Percentiles rank a stretch among this genome's conserved stretches.
Evolutionary conservation across 345 rosid species (phyloP).

Genomic region (Lepidium aucheri): DNA sequence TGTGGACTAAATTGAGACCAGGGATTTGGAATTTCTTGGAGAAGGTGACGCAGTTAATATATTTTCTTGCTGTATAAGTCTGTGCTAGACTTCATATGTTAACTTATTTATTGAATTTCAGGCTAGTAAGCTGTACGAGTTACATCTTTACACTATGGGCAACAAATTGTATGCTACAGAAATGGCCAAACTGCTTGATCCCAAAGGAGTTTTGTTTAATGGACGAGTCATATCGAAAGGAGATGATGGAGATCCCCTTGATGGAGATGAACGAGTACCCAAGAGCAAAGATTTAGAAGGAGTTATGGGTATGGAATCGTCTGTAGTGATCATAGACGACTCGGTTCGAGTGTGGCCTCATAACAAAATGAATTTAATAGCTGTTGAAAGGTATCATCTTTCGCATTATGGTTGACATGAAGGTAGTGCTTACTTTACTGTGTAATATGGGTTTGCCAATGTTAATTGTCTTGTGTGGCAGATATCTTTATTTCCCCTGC

Average conservation of each 20-base stretch:
- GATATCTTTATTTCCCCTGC: slow-evolving; percentile 93
- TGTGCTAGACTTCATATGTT: not conserved
- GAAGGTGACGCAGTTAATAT: slow-evolving; percentile 41
- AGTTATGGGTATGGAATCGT: slow-evolving; percentile 96
- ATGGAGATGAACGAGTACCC: slow-evolving; percentile 85
- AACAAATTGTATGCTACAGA: slow-evolving; percentile 97
- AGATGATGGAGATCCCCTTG: slow-evolving; percentile 78
- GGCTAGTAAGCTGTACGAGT: slow-evolving; percentile 87
- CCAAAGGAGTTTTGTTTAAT: slow-evolving; percentile 70
- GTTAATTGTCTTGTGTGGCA: slow-evolving; percentile 26
- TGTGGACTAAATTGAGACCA: slow-evolving; percentile 99
- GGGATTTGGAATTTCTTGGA: slow-evolving; percentile 97
- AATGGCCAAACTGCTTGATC: slow-evolving; percentile 99
- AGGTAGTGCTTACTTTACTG: not conserved
- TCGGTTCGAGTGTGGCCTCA: slow-evolving; percentile 98
- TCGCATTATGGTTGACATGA: not conserved
- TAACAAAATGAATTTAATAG: slow-evolving; percentile 82
- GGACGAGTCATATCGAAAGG: slow-evolving; percentile 98
- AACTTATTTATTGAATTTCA: slow-evolving; percentile 27
- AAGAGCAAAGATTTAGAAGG: slow-evolving; percentile 99
- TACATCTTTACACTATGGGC: slow-evolving; percentile 99
- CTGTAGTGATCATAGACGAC: slow-evolving; percentile 91
- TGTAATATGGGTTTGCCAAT: slow-evolving; percentile 1
- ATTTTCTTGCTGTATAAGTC: not conserved
- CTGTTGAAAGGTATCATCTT: slow-evolving; percentile 71